Conservation (phyloP, 805 yeast species). For the Metschnikowia drakensbergensis region DNA sequence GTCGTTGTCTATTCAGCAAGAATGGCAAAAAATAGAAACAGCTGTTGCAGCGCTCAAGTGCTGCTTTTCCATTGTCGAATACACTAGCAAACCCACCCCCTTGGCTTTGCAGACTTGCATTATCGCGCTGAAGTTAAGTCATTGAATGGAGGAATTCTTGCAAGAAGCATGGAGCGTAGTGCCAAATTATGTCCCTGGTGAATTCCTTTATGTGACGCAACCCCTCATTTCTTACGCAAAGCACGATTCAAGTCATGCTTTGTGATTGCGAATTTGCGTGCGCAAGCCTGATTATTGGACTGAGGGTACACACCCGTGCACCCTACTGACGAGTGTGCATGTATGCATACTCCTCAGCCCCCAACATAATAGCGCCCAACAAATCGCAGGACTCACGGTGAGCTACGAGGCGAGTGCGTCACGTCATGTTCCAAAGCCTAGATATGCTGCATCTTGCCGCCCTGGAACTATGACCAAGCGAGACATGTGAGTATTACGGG, state of each 20-base stretch:
- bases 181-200: background rate
- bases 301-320: background rate
- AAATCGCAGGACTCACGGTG: background rate
- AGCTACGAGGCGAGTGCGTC: background rate
- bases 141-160: too few relatives aligned
- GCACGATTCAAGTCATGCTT: constrained; percentile 3
- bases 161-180: too few relatives aligned
- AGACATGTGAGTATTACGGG: background rate
- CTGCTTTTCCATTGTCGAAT: too few relatives aligned
- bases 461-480: background rate
- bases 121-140: too few relatives aligned
- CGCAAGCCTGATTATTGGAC: background rate
- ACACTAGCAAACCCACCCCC: too few relatives aligned
- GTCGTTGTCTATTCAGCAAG: background rate
- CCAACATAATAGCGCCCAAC: constrained; percentile 5
- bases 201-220: background rate
- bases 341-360: background rate
- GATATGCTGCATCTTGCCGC: constrained; percentile 1
- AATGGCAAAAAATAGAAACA: too few relatives aligned
- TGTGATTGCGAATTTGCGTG: background rate
- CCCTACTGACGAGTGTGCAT: background rate
- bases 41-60: too few relatives aligned
- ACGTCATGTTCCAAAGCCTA: background rate
- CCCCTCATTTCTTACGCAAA: background rate
- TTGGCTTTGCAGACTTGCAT: too few relatives aligned